Base-by-base conservation (phyloP, 495 filamentous ascomycete genomes). In the Penicillium soppii region DNA sequence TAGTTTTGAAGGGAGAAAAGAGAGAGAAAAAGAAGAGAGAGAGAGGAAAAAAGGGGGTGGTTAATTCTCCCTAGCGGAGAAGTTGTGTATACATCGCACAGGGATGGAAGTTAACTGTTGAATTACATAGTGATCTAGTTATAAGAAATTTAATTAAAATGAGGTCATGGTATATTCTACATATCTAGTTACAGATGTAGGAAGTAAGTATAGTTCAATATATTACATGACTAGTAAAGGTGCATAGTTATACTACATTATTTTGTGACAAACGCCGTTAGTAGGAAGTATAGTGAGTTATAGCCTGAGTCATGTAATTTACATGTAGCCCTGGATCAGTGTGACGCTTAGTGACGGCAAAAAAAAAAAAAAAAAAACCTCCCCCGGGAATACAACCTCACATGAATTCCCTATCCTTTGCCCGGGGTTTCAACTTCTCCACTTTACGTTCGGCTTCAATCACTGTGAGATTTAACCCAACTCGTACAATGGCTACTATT, bases 401-500 rank as follows among this genome's bases (percentile, higher is more conserved):
- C 27, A 26, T 41, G n/a, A 10, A 36, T 25, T 21, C 21, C 35
- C 15, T 17, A n/a, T 42, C 26, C 40, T 54, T 13, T 48, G 15
- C 39, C 37, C 45, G 52, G 27, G 21, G 27, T 27, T 45, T 33
- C 27, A 45, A 45, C 20, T 40, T 49, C 36, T 15, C 19, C 4
- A 10, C 26, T 23, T 36, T 37, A 23, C 44, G 29, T 9, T 40
- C 37, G 7, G 41, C 43, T 22, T 29, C 33, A 29, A 22, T 39
- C 12, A 58, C 39, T 32, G 25, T 48, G 7, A 43, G n/a, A 21
- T 43, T 50, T 21, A 25, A 23, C 17, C 37, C 25, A 27, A 27
- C 20, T 26, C 59, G 63, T 44, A 73, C 38, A 20, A 78, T 74
- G 69, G 69, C 74, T 42, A 85, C 82, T 71, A 71, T 46, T 15